Percentiles rank a stretch among this genome's conserved stretches.
These are phyloP conservation scores for Pseudonitzschia multistriata DNA, from an alignment of 108 stramenopile species.

Conservation along the genomic window DNA sequence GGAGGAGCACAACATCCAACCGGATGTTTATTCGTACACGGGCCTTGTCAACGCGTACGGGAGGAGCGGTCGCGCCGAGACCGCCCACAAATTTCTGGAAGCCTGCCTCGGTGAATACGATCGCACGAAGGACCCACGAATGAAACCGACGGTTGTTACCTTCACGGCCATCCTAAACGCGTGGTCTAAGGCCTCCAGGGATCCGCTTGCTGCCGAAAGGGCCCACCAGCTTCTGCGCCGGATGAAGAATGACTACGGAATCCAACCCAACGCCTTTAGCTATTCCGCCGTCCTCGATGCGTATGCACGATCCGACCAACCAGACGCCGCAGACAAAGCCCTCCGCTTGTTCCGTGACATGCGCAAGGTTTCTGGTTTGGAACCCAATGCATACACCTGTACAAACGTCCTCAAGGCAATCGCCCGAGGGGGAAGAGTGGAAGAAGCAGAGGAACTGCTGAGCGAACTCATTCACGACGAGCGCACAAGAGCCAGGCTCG, in stretches of 20 bases:
- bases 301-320: slow-evolving; percentile 37
- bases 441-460: slow-evolving; percentile 43
- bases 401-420: slow-evolving; percentile 58
- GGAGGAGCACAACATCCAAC: slow-evolving; percentile 15
- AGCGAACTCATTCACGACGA: slow-evolving; percentile 26
- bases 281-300: slow-evolving; percentile 70
- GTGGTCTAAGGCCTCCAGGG: slow-evolving; percentile 26
- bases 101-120: slow-evolving; percentile 10
- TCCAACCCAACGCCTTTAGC: slow-evolving; percentile 48
- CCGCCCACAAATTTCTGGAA: slow-evolving; percentile 19
- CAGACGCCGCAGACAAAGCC: slow-evolving; percentile 22
- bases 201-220: slow-evolving; percentile 13
- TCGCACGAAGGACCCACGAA: background rate
- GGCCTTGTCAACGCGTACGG: slow-evolving; percentile 34
- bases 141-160: slow-evolving; percentile 25
- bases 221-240: slow-evolving; percentile 34
- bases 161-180: slow-evolving; percentile 68
- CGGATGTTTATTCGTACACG: slow-evolving; percentile 56
- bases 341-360: slow-evolving; percentile 13
- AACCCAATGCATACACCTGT: slow-evolving; percentile 31
- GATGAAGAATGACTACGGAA: slow-evolving; percentile 46
- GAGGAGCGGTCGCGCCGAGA: slow-evolving; percentile 10
- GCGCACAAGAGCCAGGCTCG: slow-evolving; percentile 46
- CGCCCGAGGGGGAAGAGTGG: slow-evolving; percentile 36
- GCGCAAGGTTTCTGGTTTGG: background rate